Base-by-base conservation (phyloP, 208 protist species). In the Wallacemonas sp. region DNA sequence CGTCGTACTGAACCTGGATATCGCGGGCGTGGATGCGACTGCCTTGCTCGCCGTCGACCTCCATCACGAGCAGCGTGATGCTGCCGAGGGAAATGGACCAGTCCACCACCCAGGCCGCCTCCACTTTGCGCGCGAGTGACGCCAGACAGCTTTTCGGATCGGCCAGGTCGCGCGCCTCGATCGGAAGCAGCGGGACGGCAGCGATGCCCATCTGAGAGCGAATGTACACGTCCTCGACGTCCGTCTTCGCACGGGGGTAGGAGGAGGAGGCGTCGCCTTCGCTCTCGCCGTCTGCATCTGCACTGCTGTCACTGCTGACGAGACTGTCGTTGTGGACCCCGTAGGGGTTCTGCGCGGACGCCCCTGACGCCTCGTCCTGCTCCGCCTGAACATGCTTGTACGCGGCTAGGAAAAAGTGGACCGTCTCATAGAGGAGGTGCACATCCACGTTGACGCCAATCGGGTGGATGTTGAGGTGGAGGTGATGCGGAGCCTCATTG, bases 401-500 rank as follows among this genome's bases (percentile, higher is more conserved):
- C 18, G 39, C 44, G 26, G 48, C 42, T 0, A 67, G 67, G 68
- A 81, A 83, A n/a, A 59, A 59, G 10, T 59, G 32, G 33, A 72
- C 22, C 29, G 33, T 66, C 5, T 70, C 45, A 7, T 55, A 45
- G 42, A 83, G 20, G 45, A 75, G 73, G 12, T 67, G 48, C 3
- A 76, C 52, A 32, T 74, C 28, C 18, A 79, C 3, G 41, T 68
- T 67, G 57, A 65, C 69, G 54, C 64, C 72, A 28, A 76, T 59
- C 16, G 67, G 67, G 16, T 38, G 41, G 14, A 76, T 50, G 2
- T 66, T 14, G 12, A 83, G 46, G 26, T 64, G 26, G 14, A 76
- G n/a, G 41, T 62, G 31, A 25, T 70, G 52, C 10, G 52, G 31
- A 7, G 52, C 52, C 18, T 42, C 31, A 8, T 59, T 18, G 32